Evolutionary conservation across 139 green algal species (phyloP).

Genomic region (Raphidocelis subcapitata): DNA sequence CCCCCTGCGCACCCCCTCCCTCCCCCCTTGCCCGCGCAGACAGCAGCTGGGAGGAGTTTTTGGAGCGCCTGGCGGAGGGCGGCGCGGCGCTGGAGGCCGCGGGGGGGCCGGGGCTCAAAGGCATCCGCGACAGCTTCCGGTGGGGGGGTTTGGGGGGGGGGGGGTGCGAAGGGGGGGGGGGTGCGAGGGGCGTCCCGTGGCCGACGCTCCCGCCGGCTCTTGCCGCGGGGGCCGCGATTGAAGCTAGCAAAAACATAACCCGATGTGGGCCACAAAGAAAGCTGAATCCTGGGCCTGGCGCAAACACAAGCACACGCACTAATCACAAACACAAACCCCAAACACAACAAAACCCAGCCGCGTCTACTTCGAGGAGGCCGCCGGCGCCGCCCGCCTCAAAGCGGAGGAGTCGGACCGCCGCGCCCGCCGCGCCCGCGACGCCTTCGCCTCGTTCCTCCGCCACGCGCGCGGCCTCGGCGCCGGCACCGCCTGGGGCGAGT

Average conservation of each 20-base stretch:
- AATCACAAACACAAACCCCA: not conserved
- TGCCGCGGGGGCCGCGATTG: no score
- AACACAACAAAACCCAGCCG: slow-evolving; percentile 47
- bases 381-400: slow-evolving; percentile 40
- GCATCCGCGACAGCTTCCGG: not conserved
- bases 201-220: no score
- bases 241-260: no score
- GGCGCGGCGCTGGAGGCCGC: no score
- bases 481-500: slow-evolving; percentile 52
- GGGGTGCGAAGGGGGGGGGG: no score
- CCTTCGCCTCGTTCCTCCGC: slow-evolving; percentile 49
- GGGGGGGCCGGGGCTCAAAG: no score
- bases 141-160: no score
- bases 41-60: slow-evolving; percentile 12
- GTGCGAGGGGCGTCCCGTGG: no score
- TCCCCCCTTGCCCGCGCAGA: not conserved
- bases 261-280: no score
- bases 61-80: slow-evolving; percentile 23
- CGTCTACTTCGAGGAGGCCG: slow-evolving; percentile 60
- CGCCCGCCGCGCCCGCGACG: slow-evolving; percentile 26
- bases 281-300: no score
- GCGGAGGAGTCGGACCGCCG: slow-evolving; percentile 35
- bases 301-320: no score
- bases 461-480: slow-evolving; percentile 36
- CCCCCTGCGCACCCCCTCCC: no score